Conservation (phyloP, 805 yeast species). For the Candida insectorum region DNA sequence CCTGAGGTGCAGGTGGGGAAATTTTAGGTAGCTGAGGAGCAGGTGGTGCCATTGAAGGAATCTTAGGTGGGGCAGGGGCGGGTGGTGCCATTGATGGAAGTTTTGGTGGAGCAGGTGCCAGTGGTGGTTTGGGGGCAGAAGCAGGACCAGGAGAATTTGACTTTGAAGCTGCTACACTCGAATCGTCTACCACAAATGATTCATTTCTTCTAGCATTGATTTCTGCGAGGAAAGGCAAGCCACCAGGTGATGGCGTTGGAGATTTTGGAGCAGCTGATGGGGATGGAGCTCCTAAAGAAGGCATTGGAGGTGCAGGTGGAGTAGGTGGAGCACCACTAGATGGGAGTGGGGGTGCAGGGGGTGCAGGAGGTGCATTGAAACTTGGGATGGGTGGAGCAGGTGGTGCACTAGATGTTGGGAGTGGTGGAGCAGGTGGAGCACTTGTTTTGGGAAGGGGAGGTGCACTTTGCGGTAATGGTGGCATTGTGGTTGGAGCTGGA, state of each 20-base stretch:
- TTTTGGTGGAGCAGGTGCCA: conserved; percentile 14
- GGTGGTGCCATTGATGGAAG: conserved; percentile 13
- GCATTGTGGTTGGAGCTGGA: conserved; percentile 12
- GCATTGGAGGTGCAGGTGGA: conserved; percentile 14
- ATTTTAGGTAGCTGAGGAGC: too few species aligned
- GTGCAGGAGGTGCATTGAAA: conserved; percentile 16
- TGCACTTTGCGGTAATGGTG: conserved; percentile 15
- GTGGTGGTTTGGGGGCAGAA: conserved; percentile 14
- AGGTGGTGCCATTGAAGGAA: conserved; percentile 14
- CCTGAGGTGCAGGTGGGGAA: conserved; percentile 11
- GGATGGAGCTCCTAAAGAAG: conserved; percentile 7
- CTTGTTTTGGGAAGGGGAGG: conserved; percentile 17
- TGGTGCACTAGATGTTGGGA: conserved; percentile 33
- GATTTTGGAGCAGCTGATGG: conserved; percentile 14
- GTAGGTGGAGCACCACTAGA: conserved; percentile 9
- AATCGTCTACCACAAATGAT: conserved; percentile 43
- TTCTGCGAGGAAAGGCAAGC: conserved; percentile 56
- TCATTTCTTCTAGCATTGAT: conserved; percentile 56
- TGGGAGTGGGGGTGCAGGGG: conserved; percentile 10
- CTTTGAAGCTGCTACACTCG: conserved; percentile 11
- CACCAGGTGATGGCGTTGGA: conserved; percentile 30
- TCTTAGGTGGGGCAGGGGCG: conserved; percentile 20
- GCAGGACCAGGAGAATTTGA: conserved; percentile 14
- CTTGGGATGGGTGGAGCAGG: conserved; percentile 17
- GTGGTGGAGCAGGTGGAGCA: conserved; percentile 46